Evolutionary conservation across 2,329 filamentous ascomycete species (phyloP), one percentile per base, ranked within the genome.

Genomic region (Fusarium ambrosium): DNA sequence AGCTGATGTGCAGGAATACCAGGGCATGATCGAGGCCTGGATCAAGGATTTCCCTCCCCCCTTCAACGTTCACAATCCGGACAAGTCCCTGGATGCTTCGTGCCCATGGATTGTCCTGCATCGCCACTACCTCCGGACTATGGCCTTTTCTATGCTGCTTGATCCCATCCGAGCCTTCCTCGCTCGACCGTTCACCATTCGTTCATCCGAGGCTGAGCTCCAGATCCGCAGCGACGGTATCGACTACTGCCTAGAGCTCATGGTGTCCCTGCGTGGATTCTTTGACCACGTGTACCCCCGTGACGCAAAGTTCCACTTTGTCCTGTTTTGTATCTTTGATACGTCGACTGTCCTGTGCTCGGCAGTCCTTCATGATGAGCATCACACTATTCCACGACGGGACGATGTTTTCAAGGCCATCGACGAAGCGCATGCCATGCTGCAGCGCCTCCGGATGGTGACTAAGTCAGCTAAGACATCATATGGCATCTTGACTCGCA

Each of bases 261-360:
- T 89, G 69, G 69, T 77, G 4, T 79, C 82, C 1, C 80, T 86
- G 6, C 81, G 82, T 24, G 73, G 78, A 16, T 82, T 88, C 11
- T 87, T 88, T 62, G 79, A 86, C 20, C 81, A 85, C 39, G 80
- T 85, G 10, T 86, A 83, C 58, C 86, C 86, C 0, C 79, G 84
- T 14, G 86, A 88, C 53, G 82, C 84, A 7, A 87, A 86, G 39
- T 88, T 87, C 48, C 86, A 88, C 71, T 83, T 87, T 62, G 84
- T 87, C 7, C 80, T 87, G 0, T 89, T 89, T 66, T 81, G 82
- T 51, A 84, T 88, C 36, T 89, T 89, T 56, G 87, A 89, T 69
- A 87, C 86, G 0, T 84, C 87, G 1, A 86, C 87, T 0, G 80
- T 87, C 20, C 77, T 89, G 6, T 89, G 86, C 79, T 89, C 87